phyloP scores from a whole-genome alignment of 805 yeast genomes.

The Kodamaea jinghongensis region DNA sequence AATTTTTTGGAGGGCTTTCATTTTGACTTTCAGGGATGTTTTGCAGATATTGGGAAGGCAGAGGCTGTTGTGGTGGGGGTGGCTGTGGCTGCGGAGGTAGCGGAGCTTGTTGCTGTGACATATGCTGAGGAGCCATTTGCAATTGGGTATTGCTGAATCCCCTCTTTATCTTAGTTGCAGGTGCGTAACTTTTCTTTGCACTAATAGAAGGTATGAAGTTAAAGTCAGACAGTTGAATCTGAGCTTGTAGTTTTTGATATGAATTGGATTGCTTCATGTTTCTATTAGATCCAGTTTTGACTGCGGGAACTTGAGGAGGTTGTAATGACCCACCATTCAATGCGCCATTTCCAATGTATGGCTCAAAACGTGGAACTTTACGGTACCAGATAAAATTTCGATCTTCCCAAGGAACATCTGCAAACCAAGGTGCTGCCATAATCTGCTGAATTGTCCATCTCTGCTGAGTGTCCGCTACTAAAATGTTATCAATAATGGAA shows the following conservation, averaged over 20 bases:
- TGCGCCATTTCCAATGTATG: conserved; percentile 11
- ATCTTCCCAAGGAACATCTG: conserved; percentile 40
- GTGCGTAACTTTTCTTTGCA: conserved; percentile 27
- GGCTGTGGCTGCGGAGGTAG: conserved; percentile 11
- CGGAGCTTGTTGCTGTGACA: conserved; percentile 6
- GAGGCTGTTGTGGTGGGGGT: conserved; percentile 8
- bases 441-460: conserved; percentile 35
- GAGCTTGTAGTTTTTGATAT: conserved; percentile 39
- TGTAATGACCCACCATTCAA: conserved; percentile 1
- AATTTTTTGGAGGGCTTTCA: not conserved
- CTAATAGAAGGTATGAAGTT: conserved; percentile 32
- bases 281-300: conserved; percentile 37
- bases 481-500: conserved; percentile 29
- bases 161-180: conserved; percentile 11
- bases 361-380: conserved; percentile 28
- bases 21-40: too few species aligned
- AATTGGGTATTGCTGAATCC: conserved; percentile 5
- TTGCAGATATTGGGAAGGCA: not conserved
- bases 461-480: conserved; percentile 31
- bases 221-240: conserved; percentile 34
- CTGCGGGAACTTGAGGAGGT: conserved; percentile 6
- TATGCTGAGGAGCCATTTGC: not conserved
- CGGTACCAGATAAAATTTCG: conserved; percentile 36
- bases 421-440: conserved; percentile 35
- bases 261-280: conserved; percentile 36